Base-by-base conservation (phyloP, 2,329 filamentous ascomycete species). In the Penicillium sp. region DNA sequence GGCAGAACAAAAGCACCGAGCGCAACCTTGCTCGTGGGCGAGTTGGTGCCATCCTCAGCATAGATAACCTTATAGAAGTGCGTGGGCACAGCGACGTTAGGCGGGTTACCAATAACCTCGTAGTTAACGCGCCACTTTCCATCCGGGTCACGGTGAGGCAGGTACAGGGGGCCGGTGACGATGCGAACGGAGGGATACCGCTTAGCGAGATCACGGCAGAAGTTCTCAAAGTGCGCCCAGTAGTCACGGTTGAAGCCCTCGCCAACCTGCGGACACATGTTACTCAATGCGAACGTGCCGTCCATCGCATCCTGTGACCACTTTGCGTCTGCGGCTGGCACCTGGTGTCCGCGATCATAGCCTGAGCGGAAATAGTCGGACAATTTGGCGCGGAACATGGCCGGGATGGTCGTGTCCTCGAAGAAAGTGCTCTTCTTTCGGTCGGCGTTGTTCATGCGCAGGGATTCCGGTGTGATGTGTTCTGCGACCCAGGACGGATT, bases 11-110 rank as follows among this genome's bases (percentile, higher is more conserved):
- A 99, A 8, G 94, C 94, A 44, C 90, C 94, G 35, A 99, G 79
- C 32, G 92, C 91, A 34, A 99, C 94, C 61, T 88, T 88, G 18
- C 90, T 89, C 10, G 72, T 75, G 26, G 81, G 81, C 22, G 66
- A 69, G 10, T 70, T 75, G 1, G 75, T 78, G 4, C 89, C 89
- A 69, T 96, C 91, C 77, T 99, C 94, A 26, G 90, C 94, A 69
- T 94, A 96, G 66, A 99, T 94, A 69, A 99, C 91, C 80, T 99
- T 99, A 84, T 96, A 99, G 78, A 99, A 99, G 75, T 99, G 94
- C 22, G 94, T 99, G 3, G 94, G 94, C 51, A 99, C 94, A 26
- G 94, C 92, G 53, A 99, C 89, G 68, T 92, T 95, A 8, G 94
- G 93, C 62, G 94, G 94, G 71, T 82, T 89, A 38, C 94, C 94